Base-by-base conservation (phyloP, 164 flowering plant species). In the Dillenia suffruticosa region DNA sequence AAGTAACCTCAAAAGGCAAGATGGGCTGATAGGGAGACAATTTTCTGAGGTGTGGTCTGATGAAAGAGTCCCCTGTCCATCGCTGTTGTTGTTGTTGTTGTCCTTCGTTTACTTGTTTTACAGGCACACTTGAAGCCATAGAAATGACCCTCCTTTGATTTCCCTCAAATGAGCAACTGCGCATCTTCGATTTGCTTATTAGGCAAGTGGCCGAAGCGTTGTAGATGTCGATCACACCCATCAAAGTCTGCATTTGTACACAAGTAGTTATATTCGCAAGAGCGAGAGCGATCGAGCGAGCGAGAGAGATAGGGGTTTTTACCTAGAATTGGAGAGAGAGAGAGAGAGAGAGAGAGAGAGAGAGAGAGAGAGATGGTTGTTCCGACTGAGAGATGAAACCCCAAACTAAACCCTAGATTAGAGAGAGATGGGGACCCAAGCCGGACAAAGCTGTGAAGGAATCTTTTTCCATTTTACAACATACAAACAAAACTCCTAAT, bases 1-100 rank as follows among this genome's bases (percentile, higher is more conserved):
- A 17, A 51, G 47, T 56, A 59, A 90, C 98, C 96, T 94, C 98
- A 73, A 94, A 94, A 48, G 98, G 98, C 59, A 94, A 72, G 73
- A 94, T 94, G 44, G 98, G 85, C 52, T 94, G 97, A 73, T 94
- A 94, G 67, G 98, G 93, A 48, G 89, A 79, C 78, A 94, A 76
- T 22, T 83, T 76, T 68, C 77, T 80, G 59, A 94, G 78, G 74
- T 94, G 98, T 51, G 84, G 73, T 11, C 98, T 87, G 64, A 94
- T 87, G 63, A 94, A 94, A 1, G 89, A 79, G 63, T 82, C 95
- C 3, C 96, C 98, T 3, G 82, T 75, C 70, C 84, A 32, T 54
- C 51, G 60, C 47, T 73, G 68, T 19, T 74, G 71, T 12, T 51
- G 71, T 12, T 51, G 59, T 15, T 67, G 40, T 51, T 11, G 46